Evolutionary conservation across 768 basidiomycete species (phyloP).

Genomic region (Sporobolomyces phaffii): DNA sequence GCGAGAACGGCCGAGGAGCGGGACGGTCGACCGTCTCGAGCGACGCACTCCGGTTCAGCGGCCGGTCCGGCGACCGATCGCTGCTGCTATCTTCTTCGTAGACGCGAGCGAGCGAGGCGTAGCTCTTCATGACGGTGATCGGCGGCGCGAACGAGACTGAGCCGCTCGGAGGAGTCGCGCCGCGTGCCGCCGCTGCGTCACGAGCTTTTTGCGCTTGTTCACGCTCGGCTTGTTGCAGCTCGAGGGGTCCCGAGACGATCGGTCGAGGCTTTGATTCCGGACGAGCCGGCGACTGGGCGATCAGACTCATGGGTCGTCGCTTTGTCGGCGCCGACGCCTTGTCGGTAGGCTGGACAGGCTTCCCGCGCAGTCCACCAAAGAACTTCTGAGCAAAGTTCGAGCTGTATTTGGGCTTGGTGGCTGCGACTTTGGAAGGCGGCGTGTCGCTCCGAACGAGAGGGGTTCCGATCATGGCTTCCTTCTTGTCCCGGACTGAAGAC

Average conservation of each 20-base stretch:
- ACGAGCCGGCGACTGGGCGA: too few species aligned
- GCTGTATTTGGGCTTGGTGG: background rate
- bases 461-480: background rate
- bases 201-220: background rate
- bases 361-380: background rate
- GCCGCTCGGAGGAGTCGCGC: background rate
- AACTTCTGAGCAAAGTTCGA: constrained; percentile 12
- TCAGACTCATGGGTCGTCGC: background rate
- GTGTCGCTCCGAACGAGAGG: constrained; percentile 1
- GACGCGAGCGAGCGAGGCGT: background rate
- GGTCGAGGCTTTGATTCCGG: constrained; percentile 28
- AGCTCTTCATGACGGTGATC: constrained; percentile 13
- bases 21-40: constrained; percentile 12
- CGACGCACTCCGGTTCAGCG: background rate
- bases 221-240: constrained; percentile 10
- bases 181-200: background rate
- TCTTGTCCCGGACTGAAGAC: background rate
- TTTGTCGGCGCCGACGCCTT: background rate
- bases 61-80: background rate
- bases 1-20: background rate
- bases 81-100: background rate
- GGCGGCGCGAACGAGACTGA: constrained; percentile 1
- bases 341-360: background rate
- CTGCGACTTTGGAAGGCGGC: background rate
- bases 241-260: constrained; percentile 26